Evolutionary conservation across 495 filamentous ascomycete genomes (phyloP), one percentile per base, ranked within the genome.

Genomic region (Saxispiralis lemnorum): DNA sequence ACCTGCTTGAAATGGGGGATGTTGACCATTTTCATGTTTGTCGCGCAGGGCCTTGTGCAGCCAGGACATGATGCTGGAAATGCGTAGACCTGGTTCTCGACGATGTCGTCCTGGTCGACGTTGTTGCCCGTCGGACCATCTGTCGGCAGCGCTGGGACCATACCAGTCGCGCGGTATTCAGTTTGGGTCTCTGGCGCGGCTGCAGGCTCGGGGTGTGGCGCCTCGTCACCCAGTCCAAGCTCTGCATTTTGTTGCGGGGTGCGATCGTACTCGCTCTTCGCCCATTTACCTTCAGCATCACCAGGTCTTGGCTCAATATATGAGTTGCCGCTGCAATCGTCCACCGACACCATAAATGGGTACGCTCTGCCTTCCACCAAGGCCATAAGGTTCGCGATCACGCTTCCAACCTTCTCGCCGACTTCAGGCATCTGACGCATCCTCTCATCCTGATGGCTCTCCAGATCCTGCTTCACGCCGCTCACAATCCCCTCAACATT

Each of bases 1-100:
- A 96, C 89, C 50, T 95, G 76, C 60, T 93, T 93, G 69, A 99
- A 99, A 60, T 92, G 75, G 0, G 89, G 89, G 43, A 99, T 95
- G 49, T 87, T 78, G 35, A 96, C 82, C 69, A 93, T 85, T 66
- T 93, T 87, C 76, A 94, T 88, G 56, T 89, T 83, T 18, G 88
- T 83, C 6, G 71, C 70, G 61, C 87, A 93, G 5, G 68, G 62
- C 58, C 79, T 82, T 50, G 73, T 71, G 62, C 89, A 99, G 44
- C 84, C 87, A 0, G 92, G 89, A 61, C 89, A 99, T 16, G 75
- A 76, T 6, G 86, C 76, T 13, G 86, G 88, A 60, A 99, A 82
- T 30, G 76, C 74, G 64, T 96, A 95, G 13, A 92, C 76, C 56
- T 89, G 72, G 54, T 88, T 81, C 40, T 88, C 82, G 31, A 88